Base-by-base conservation (phyloP, 2,329 filamentous ascomycete species). In the Fonsecaea pugnacius region DNA sequence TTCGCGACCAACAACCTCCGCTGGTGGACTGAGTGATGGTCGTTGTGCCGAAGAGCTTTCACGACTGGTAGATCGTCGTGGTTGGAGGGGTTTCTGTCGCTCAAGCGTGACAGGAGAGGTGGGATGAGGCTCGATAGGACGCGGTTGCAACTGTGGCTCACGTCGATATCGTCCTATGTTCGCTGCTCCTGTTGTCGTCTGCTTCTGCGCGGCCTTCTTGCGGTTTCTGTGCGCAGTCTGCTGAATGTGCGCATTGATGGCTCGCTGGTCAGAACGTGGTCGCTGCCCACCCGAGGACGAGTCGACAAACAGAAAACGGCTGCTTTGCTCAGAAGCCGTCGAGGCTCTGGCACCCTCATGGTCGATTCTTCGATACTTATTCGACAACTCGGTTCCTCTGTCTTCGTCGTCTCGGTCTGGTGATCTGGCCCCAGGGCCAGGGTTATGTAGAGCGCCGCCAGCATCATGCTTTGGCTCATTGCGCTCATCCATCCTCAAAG, bases 251-350 rank as follows among this genome's bases (percentile, higher is more conserved):
- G 62, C 62, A 40, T 64, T 64, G 18, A 64, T 64, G 10, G 62
- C 62, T 21, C 62, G 62, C 46, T 64, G 62, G 24, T 64, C 62
- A 40, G 62, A 64, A 56, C 62, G 62, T 40, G 57, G 57, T 60
- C 62, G 56, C 46, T 60, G 57, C 7, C 57, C 57, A 27, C 30
- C 48, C 9, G 62, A 60, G 21, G 62, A 64, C 33, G 62, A 64
- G 62, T 64, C 62, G 38, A 64, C 62, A 35, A 64, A 64, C 51
- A 64, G 43, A 52, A 64, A 64, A 27, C 62, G 62, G 46, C n/a
- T 60, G 27, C 16, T 36, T 30, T 64, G 57, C 9, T 60, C 62
- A 9, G 51, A 36, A 16, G 16, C 33, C 27, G 62, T 40, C 43
- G 51, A 36, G 35, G 58, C 21, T 60, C 62, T 64, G 51, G 38